Conservation (phyloP, 129 eudicot species). For the Deinandra increscens region DNA sequence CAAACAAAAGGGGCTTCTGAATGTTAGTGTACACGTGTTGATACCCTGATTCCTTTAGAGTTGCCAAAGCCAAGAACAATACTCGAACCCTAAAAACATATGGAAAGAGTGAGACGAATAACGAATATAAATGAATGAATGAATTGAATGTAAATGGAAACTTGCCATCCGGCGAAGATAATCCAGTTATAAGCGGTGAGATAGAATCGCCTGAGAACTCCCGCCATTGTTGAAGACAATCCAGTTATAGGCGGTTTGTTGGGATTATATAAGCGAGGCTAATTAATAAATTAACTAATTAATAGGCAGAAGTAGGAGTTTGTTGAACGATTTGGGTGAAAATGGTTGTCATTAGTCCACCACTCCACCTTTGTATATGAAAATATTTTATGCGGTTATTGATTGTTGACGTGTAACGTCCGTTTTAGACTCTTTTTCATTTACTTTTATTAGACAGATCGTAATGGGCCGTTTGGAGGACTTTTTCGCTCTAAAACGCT, state of each 20-base stretch:
- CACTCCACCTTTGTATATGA: neutral
- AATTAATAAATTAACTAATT: too few species aligned
- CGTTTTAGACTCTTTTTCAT: too few species aligned
- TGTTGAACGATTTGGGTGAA: constrained; percentile 35
- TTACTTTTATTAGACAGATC: too few species aligned
- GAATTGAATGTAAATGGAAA: neutral
- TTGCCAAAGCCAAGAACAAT: constrained; percentile 59
- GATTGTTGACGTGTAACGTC: too few species aligned
- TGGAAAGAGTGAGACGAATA: neutral
- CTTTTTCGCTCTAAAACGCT: too few species aligned
- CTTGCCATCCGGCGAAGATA: constrained; percentile 78
- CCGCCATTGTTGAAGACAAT: constrained; percentile 44
- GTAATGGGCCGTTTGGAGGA: too few species aligned
- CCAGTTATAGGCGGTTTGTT: too few species aligned
- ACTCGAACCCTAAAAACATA: constrained; percentile 62
- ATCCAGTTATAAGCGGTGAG: constrained; percentile 75
- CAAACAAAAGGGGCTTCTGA: constrained; percentile 71
- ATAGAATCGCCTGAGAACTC: constrained; percentile 50
- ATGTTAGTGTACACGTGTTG: constrained; percentile 77
- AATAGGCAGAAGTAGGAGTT: too few species aligned
- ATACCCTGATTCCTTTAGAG: constrained; percentile 64
- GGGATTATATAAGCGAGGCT: too few species aligned
- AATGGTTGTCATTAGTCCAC: constrained; percentile 20
- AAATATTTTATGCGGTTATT: too few species aligned
- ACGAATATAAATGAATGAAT: neutral